Conservation (phyloP, 2,329 filamentous ascomycete genomes). For the Fusarium decemcellulare region DNA sequence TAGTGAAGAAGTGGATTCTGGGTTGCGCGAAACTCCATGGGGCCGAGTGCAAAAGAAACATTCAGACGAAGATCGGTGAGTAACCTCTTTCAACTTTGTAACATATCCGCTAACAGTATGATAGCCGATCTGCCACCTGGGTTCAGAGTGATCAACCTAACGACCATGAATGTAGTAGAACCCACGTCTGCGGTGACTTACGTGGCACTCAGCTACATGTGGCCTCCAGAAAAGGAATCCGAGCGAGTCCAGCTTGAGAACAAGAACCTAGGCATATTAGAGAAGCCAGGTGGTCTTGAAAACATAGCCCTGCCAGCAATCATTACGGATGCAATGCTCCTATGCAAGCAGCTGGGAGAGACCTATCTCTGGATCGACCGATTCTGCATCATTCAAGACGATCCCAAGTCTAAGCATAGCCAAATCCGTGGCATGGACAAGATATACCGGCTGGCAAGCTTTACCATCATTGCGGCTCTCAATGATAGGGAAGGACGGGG, state of each 20-base stretch:
- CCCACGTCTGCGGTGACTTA: background rate
- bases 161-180: background rate
- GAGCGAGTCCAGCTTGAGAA: conserved; percentile 4
- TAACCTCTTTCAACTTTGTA: no score
- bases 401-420: background rate
- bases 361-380: conserved; percentile 3
- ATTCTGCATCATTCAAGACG: conserved; percentile 11
- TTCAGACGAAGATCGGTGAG: background rate
- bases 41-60: background rate
- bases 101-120: no score
- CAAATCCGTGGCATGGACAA: conserved; percentile 2
- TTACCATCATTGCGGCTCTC: background rate
- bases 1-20: background rate
- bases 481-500: background rate
- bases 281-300: background rate
- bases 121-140: background rate
- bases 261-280: background rate
- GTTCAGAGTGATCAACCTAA: conserved; percentile 1
- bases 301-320: background rate
- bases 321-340: background rate
- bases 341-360: conserved; percentile 4
- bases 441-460: conserved; percentile 1
- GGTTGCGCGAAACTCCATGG: background rate
- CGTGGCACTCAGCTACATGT: background rate
- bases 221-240: background rate